Evolutionary conservation across 148 eudicot species (phyloP).

Genomic region (Fagopyrum homotropicum): DNA sequence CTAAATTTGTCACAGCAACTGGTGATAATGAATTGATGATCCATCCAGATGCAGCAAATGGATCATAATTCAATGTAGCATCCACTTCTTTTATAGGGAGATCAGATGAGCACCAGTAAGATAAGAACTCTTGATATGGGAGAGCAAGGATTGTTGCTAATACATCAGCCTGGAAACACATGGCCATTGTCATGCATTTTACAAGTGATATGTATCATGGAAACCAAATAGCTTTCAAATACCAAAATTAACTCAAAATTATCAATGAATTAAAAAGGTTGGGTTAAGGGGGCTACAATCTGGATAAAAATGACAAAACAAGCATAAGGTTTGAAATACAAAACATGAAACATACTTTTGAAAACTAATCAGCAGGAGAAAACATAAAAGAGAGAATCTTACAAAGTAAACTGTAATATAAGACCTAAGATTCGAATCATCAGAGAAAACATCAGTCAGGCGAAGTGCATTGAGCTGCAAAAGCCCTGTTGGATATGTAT

Average conservation of each 20-base stretch:
- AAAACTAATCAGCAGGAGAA: slow-evolving; percentile 10
- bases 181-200: background rate
- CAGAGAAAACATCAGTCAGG: slow-evolving; percentile 82
- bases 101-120: slow-evolving; percentile 90
- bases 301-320: slow-evolving; percentile 6
- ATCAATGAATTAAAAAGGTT: background rate
- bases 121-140: slow-evolving; percentile 72
- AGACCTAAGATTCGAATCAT: slow-evolving; percentile 94
- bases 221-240: slow-evolving; percentile 2
- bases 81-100: slow-evolving; percentile 71
- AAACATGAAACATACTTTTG: background rate
- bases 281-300: background rate
- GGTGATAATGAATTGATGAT: slow-evolving; percentile 36
- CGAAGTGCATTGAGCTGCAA: slow-evolving; percentile 92
- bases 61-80: slow-evolving; percentile 68
- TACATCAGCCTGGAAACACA: slow-evolving; percentile 66
- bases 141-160: slow-evolving; percentile 52
- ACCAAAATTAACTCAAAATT: slow-evolving; percentile 1
- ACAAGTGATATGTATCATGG: background rate
- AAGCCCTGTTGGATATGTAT: slow-evolving; percentile 58
- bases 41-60: slow-evolving; percentile 55
- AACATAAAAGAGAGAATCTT: slow-evolving; percentile 29
- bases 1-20: slow-evolving; percentile 20
- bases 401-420: slow-evolving; percentile 66
- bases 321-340: slow-evolving; percentile 3